phyloP scores from a whole-genome alignment of 805 yeast species.

The Cyberlindnera lachancei region DNA sequence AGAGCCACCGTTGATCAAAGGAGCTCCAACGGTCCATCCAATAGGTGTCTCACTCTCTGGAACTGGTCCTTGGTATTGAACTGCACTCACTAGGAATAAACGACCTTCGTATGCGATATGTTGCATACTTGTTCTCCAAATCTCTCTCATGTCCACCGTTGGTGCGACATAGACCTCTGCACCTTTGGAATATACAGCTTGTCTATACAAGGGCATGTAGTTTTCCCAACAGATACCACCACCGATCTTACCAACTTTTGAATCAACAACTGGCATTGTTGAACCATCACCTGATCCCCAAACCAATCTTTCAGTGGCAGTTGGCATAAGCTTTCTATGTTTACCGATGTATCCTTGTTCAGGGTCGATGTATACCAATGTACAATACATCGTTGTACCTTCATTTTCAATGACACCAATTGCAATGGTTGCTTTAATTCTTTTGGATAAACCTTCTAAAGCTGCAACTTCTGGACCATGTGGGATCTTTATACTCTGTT shows the following conservation, averaged over 20 bases:
- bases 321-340: constrained; percentile 38
- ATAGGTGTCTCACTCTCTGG: constrained; percentile 22
- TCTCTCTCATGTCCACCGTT: constrained; percentile 37
- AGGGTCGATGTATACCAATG: constrained; percentile 34
- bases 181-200: constrained; percentile 36
- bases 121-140: constrained; percentile 35
- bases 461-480: constrained; percentile 27
- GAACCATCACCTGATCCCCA: constrained; percentile 45
- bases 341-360: constrained; percentile 30
- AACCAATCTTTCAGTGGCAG: constrained; percentile 36
- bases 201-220: constrained; percentile 33
- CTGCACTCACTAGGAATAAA: constrained; percentile 32
- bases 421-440: constrained; percentile 29
- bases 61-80: constrained; percentile 30
- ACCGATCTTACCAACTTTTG: constrained; percentile 31
- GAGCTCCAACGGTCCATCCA: constrained; percentile 26
- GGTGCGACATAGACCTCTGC: constrained; percentile 37
- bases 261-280: constrained; percentile 31
- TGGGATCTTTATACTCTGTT: constrained; percentile 29
- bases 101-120: constrained; percentile 37
- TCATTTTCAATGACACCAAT: constrained; percentile 35
- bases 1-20: constrained; percentile 34
- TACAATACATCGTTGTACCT: constrained; percentile 34
- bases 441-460: constrained; percentile 26
- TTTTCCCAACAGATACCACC: constrained; percentile 45